These are phyloP conservation scores for Rosa hybrid DNA, from an alignment of 331 rosid genomes.

Conservation along the genomic window DNA sequence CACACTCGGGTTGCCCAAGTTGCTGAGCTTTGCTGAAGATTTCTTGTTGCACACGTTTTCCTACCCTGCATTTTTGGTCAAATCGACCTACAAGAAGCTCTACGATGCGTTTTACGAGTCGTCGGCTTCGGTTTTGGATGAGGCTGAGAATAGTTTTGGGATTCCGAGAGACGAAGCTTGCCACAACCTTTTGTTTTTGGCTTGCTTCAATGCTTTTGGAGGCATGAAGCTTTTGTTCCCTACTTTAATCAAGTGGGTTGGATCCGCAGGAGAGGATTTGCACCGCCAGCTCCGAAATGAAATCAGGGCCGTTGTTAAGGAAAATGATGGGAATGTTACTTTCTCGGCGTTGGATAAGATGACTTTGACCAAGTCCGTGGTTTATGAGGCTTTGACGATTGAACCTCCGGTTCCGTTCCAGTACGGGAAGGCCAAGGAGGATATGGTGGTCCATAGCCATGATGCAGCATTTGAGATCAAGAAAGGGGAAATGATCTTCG, in stretches of 20 bases:
- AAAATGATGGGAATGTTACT: too few relatives aligned
- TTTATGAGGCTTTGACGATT: slow-evolving; percentile 35
- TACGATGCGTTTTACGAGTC: slow-evolving; percentile 29
- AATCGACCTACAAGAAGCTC: slow-evolving; percentile 9
- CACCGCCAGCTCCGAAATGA: slow-evolving; percentile 57
- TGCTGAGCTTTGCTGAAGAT: slow-evolving; percentile 45
- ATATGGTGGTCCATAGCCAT: slow-evolving; percentile 53
- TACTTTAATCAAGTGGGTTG: slow-evolving; percentile 60
- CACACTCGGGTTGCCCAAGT: slow-evolving; percentile 39
- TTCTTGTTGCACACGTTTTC: slow-evolving; percentile 27
- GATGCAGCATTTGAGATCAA: slow-evolving; percentile 53
- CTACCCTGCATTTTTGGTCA: slow-evolving; percentile 18
- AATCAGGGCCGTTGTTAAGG: slow-evolving; percentile 31
- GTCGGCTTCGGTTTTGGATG: slow-evolving; percentile 28
- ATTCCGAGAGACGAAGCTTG: slow-evolving; percentile 54
- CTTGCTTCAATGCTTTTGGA: slow-evolving; percentile 63
- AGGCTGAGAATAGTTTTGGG: slow-evolving; percentile 39
- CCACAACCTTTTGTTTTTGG: slow-evolving; percentile 59
- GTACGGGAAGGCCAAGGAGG: slow-evolving; percentile 65
- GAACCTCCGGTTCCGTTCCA: slow-evolving; percentile 73
- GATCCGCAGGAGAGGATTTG: slow-evolving; percentile 37
- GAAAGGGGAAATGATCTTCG: slow-evolving; percentile 72
- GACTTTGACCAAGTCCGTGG: too few relatives aligned
- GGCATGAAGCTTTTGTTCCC: slow-evolving; percentile 67
- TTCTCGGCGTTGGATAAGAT: too few relatives aligned